Evolutionary conservation across 2,329 filamentous ascomycete genomes (phyloP).

Genomic region (Pseudogymnoascus sp.): DNA sequence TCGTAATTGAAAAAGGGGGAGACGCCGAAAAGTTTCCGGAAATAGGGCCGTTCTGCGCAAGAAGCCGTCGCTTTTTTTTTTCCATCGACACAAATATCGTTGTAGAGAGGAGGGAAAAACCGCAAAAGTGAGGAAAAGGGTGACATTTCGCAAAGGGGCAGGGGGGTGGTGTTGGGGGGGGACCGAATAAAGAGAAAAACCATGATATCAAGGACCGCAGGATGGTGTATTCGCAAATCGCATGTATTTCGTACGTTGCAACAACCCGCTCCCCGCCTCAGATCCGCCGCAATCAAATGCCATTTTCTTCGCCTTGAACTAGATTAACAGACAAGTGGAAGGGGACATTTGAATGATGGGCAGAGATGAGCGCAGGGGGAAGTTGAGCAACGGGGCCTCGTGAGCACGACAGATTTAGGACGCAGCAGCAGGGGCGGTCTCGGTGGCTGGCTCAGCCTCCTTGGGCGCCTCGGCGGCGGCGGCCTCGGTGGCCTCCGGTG

Average conservation of each 20-base stretch:
- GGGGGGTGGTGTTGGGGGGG: constrained; percentile 9
- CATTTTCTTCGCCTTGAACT: background rate
- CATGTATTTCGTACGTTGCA: constrained; percentile 30
- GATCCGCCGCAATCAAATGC: constrained; percentile 20
- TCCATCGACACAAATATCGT: constrained; percentile 21
- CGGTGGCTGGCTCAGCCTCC: constrained; percentile 19
- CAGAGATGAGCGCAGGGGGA: constrained; percentile 24
- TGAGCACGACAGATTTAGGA: constrained; percentile 40
- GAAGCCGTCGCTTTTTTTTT: constrained; percentile 19
- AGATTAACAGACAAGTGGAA: constrained; percentile 12
- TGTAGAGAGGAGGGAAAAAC: background rate
- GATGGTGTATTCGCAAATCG: constrained; percentile 30
- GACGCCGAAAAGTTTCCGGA: constrained; percentile 15
- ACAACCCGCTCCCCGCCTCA: constrained; percentile 27
- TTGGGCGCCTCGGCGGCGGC: constrained; percentile 29
- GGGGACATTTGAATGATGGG: background rate
- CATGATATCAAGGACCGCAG: constrained; percentile 30
- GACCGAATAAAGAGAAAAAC: constrained; percentile 28
- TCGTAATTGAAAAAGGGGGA: constrained; percentile 18
- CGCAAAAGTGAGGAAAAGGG: constrained; percentile 20
- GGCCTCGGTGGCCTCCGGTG: constrained; percentile 30
- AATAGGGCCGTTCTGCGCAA: constrained; percentile 25
- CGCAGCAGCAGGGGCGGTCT: constrained; percentile 37
- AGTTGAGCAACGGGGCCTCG: constrained; percentile 32
- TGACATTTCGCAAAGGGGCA: constrained; percentile 12